phyloP scores from a whole-genome alignment of 2,329 filamentous ascomycete species.

The Dactylellina sp. region DNA sequence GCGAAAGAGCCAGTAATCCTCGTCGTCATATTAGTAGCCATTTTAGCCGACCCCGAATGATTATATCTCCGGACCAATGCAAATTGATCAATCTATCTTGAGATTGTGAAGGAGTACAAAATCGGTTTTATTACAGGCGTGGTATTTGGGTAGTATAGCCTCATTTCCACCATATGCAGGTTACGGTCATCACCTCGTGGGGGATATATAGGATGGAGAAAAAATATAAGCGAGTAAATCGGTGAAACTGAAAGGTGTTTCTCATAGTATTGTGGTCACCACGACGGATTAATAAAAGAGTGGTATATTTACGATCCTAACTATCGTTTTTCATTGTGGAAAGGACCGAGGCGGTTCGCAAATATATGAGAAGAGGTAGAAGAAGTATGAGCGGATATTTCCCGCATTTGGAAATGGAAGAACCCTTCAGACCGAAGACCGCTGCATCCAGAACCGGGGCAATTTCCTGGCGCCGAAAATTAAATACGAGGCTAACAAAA shows the following conservation, averaged over 20 bases:
- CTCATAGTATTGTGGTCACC: not conserved
- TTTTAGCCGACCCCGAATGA: not conserved
- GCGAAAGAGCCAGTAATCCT: conserved; percentile 28
- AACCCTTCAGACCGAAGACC: not conserved
- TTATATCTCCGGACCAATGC: not conserved
- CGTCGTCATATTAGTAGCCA: conserved; percentile 17
- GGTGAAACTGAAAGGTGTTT: not conserved
- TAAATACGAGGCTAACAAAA: not conserved
- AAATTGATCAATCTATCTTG: too few relatives aligned
- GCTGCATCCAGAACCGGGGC: conserved; percentile 30
- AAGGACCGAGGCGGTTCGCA: conserved; percentile 27
- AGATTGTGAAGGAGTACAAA: not conserved
- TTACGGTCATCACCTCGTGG: not conserved
- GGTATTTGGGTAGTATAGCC: conserved; percentile 9
- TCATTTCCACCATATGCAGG: not conserved
- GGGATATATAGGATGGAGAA: not conserved
- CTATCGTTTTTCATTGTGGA: conserved; percentile 6
- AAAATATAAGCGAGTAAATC: not conserved
- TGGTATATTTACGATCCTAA: not conserved
- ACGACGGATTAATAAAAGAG: not conserved
- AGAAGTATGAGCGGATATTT: conserved; percentile 50
- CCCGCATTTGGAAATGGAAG: conserved; percentile 54
- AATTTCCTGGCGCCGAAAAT: conserved; percentile 8
- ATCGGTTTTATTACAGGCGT: not conserved
- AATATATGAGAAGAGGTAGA: conserved; percentile 13